phyloP scores from a whole-genome alignment of 306 rosid genomes.

The Fagus crenata region DNA sequence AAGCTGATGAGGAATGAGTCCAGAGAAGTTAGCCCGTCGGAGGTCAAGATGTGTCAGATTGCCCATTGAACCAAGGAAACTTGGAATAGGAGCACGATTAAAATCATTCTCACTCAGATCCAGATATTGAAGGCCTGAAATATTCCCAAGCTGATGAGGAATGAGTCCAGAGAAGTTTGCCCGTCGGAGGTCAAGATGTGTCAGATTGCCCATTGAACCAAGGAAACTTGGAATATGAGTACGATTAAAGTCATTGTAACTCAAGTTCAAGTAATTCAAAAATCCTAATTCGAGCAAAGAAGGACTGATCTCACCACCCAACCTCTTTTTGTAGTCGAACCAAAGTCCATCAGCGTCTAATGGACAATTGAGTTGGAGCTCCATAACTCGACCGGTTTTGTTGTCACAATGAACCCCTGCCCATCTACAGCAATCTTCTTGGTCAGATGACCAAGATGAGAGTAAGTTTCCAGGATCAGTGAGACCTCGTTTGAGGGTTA shows the following conservation, averaged over 20 bases:
- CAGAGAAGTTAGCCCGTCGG: too few species aligned
- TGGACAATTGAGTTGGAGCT: constrained; percentile 1
- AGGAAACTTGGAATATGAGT: not conserved
- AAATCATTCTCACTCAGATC: too few species aligned
- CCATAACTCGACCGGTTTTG: not conserved
- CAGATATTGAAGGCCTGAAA: too few species aligned
- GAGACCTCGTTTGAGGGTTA: not conserved
- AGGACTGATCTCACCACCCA: not conserved
- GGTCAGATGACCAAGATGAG: not conserved
- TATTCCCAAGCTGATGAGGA: too few species aligned
- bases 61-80: too few species aligned
- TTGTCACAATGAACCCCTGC: constrained; percentile 9
- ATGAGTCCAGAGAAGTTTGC: too few species aligned
- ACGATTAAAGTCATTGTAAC: constrained; percentile 6
- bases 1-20: too few species aligned
- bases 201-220: not conserved
- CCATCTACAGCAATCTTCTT: constrained; percentile 25
- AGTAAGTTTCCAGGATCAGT: not conserved
- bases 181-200: too few species aligned
- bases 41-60: too few species aligned
- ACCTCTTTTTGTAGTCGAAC: too few species aligned
- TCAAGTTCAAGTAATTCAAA: not conserved
- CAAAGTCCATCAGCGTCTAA: too few species aligned
- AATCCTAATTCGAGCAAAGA: constrained; percentile 6
- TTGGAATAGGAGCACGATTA: too few species aligned